Evolutionary conservation across 495 filamentous ascomycete species (phyloP), one percentile per base, ranked within the genome.

Genomic region (Talaromyces adpressus): DNA sequence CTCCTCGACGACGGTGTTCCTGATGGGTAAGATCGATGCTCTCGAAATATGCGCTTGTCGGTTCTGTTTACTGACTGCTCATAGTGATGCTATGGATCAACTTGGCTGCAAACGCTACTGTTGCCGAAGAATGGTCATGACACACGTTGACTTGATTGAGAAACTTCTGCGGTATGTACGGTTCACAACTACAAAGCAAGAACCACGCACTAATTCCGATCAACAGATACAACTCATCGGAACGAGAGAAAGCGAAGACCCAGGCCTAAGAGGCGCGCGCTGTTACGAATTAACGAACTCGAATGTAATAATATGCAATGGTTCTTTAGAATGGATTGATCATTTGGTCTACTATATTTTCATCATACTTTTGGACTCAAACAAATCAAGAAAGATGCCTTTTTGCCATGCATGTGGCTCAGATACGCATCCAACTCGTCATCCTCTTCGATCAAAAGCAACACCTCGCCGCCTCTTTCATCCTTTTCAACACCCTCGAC

Each of bases 101-200:
- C 86, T 98, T 8, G 91, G 91, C 32, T 91, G 93, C 79, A 92
- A 91, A 74, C 86, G 94, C 39, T 98, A 98, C 78, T 98, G 94
- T 81, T 98, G 94, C 77, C 89, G 94, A 54, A 87, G 94, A 72
- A 98, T 98, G 94, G 82, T 98, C 69, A 96, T 98, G 91, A 98
- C 94, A n/a, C 94, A 98, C 73, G 95, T 98, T 65, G 94, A 98
- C 72, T 80, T 98, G 60, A 98, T 98, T 66, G 94, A 98, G 83
- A 98, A 98, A 81, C 84, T 98, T 20, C 83, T 98, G 25, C 91
- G 93, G 93, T 98, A 84, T 68, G 83, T 66, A 41, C 9, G 62
- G 8, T 53, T 30, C 6, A 29, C 5, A 29, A 9, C 2, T 4
- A 27, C 4, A 22, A 0, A 29, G 16, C 8, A 20, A 27, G 34